Base-by-base conservation (phyloP, 257 asterid genomes). In the Scutellaria minor region DNA sequence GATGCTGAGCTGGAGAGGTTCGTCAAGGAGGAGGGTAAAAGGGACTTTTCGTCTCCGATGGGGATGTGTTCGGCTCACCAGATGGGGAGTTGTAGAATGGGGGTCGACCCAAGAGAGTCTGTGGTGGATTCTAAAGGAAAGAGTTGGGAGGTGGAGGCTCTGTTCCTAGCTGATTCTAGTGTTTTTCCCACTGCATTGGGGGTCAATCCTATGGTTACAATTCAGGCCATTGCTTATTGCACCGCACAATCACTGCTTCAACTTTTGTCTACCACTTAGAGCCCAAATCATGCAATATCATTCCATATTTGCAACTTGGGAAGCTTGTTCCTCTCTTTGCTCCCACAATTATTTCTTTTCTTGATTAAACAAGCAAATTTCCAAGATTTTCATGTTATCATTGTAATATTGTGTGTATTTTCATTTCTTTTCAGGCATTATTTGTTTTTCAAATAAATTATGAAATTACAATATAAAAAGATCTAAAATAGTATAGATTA, bases 11-110 rank as follows among this genome's bases (percentile, higher is more conserved):
- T 87, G 13, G 97, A 93, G 72, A 78, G 66, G 56, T 90, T 89
- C 45, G 87, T 89, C 62, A 79, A 59, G 51, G 84, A 81, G 78
- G 96, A 93, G 75, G 86, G 94, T 45, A 62, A 68, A 12, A 79
- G 88, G 80, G 71, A 84, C 3, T 51, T 93, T 67, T 76, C 56
- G 48, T 61, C 82, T 22, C 79, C 87, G 3, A 81, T 84, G 9
- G 48, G 79, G 3, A 86, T 93, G 5, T 84, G 96, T 66, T 93
- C 97, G 4, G 98, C 98, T 2, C 97, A 93, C 74, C 98, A 93
- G 75, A 93, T 90, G 96, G 98, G 98, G 58, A 93, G 98, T 71
- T 89, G 96, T 59, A 41, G 94, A 70, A 93, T 93, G 98, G 98
- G 98, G 64, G 78, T 80, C 6, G 84, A 84, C 12, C 82, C 88